Percentiles rank a stretch among this genome's conserved stretches.
Conservation (phyloP, 805 yeast species). For the Starmerella asiatica region DNA sequence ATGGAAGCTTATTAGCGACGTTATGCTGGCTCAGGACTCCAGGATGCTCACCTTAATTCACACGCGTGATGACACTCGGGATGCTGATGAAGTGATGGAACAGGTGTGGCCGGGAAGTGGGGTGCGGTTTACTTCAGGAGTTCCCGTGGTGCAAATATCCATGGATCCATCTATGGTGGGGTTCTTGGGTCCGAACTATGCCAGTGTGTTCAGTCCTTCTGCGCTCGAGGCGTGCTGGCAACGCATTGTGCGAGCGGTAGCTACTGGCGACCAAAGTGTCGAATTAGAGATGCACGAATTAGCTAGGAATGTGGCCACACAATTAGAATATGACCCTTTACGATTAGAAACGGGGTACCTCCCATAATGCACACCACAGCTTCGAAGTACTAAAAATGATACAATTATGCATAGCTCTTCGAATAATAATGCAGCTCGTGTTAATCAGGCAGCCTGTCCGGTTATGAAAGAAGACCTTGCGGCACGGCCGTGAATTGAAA, state of each 20-base stretch:
- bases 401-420: background rate
- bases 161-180: background rate
- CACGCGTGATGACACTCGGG: background rate
- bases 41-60: constrained; percentile 7
- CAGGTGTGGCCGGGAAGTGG: background rate
- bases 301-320: constrained; percentile 1
- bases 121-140: background rate
- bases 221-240: constrained; percentile 8
- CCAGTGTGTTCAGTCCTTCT: constrained; percentile 1
- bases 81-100: background rate
- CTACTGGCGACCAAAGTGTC: constrained; percentile 5
- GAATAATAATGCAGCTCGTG: no score
- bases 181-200: constrained; percentile 3
- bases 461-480: no score
- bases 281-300: constrained; percentile 10
- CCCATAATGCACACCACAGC: background rate
- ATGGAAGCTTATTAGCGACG: constrained; percentile 13
- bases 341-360: background rate
- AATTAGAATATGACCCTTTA: background rate
- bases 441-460: no score
- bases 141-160: background rate
- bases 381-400: background rate
- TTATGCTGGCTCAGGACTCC: constrained; percentile 18
- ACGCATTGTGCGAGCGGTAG: constrained; percentile 3
- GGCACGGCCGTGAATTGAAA: no score